A percentile compares a stretch with the other conserved stretches of the same genome.
These are phyloP conservation scores for Dryadomyces quercivorus DNA, from an alignment of 2,329 filamentous ascomycete genomes.

Conservation along the genomic window DNA sequence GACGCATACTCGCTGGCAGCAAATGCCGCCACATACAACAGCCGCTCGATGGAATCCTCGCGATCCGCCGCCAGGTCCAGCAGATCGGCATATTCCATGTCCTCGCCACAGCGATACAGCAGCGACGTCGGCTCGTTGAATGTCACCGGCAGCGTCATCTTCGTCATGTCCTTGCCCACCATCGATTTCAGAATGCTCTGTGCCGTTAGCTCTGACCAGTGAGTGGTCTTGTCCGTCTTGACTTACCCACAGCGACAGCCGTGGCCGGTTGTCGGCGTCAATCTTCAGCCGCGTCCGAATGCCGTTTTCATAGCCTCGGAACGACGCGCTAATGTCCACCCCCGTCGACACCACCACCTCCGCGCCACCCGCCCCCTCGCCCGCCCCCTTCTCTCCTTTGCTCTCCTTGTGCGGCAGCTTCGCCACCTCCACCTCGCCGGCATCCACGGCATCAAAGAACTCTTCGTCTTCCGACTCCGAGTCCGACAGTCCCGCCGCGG, in stretches of 20 bases:
- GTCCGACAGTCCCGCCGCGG: conserved; percentile 57
- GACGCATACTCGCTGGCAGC: conserved; percentile 95
- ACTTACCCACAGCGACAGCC: conserved; percentile 85
- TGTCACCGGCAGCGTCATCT: conserved; percentile 95
- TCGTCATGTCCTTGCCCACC: conserved; percentile 99
- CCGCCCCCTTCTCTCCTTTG: conserved; percentile 16
- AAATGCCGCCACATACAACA: conserved; percentile 92
- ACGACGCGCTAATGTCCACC: conserved; percentile 62
- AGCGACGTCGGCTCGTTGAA: conserved; percentile 98
- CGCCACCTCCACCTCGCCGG: conserved; percentile 76
- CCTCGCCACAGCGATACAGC: conserved; percentile 86
- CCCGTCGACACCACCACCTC: conserved; percentile 31
- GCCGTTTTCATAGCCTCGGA: conserved; percentile 84
- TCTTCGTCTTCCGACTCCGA: conserved; percentile 75
- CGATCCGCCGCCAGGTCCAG: conserved; percentile 81
- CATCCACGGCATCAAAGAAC: conserved; percentile 94
- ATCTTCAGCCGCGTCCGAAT: conserved; percentile 69
- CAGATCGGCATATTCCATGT: conserved; percentile 95
- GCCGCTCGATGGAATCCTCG: conserved; percentile 74
- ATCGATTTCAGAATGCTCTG: conserved; percentile 96
- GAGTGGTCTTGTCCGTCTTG: too few relatives aligned
- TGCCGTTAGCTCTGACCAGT: conserved; percentile 13
- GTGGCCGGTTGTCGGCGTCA: conserved; percentile 84
- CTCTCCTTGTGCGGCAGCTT: conserved; percentile 20
- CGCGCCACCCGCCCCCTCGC: neutral